These are phyloP conservation scores for Acanthamoeba royreba DNA, from an alignment of 208 protist genomes.

Conservation along the genomic window DNA sequence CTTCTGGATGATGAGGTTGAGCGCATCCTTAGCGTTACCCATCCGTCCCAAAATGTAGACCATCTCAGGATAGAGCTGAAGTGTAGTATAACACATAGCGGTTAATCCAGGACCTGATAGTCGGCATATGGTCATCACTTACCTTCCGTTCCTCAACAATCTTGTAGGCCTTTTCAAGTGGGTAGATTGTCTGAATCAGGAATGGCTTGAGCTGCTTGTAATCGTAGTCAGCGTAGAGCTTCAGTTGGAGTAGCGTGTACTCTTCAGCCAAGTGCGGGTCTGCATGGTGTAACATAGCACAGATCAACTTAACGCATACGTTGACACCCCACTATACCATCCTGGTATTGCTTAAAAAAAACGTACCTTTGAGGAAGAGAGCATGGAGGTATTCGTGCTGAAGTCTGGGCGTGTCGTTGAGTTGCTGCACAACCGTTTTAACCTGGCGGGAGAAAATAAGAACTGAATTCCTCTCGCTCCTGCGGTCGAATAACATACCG, in stretches of 20 bases:
- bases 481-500: background rate
- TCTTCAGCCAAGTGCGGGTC: constrained; percentile 56
- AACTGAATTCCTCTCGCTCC: background rate
- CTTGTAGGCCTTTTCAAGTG: constrained; percentile 66
- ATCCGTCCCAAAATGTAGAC: constrained; percentile 80
- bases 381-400: constrained; percentile 77
- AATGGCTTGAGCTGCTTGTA: constrained; percentile 67
- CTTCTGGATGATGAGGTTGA: constrained; percentile 80
- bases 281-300: too few species aligned
- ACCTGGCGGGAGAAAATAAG: background rate
- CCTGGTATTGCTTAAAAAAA: constrained; percentile 15
- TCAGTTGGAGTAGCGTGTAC: constrained; percentile 70
- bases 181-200: constrained; percentile 64
- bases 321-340: too few species aligned
- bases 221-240: constrained; percentile 79
- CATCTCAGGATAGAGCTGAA: constrained; percentile 76
- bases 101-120: too few species aligned
- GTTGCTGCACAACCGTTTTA: constrained; percentile 63
- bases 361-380: constrained; percentile 61
- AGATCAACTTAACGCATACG: too few species aligned
- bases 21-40: constrained; percentile 77
- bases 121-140: too few species aligned
- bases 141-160: constrained; percentile 11
- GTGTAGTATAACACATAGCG: too few species aligned
- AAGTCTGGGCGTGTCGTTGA: constrained; percentile 33